Conservation (phyloP, 306 rosid species). For the Cucumis melo region DNA sequence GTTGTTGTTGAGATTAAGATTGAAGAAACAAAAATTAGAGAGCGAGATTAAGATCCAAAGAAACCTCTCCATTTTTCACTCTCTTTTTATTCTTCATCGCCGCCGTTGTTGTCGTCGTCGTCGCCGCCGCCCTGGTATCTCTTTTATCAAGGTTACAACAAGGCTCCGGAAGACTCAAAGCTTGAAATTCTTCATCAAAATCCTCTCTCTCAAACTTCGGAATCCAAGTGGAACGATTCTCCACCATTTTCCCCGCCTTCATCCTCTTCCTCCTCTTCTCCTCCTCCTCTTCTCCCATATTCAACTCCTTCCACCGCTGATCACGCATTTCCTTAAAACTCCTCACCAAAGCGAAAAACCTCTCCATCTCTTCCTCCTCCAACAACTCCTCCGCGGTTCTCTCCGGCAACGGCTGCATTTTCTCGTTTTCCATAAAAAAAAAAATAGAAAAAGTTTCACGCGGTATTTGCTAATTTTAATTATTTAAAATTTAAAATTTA, state of each 20-base stretch:
- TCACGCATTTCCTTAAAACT: neutral
- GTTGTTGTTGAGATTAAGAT: neutral
- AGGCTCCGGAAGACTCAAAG: neutral
- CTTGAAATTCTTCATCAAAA: slow-evolving; percentile 5
- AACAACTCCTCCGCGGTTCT: neutral
- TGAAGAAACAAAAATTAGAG: neutral
- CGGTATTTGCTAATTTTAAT: neutral
- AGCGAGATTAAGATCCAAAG: slow-evolving; percentile 6
- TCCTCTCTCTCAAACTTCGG: slow-evolving; percentile 8
- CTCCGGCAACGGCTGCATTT: neutral
- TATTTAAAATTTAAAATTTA: too few species aligned
- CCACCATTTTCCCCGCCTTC: neutral
- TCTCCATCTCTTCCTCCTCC: slow-evolving; percentile 8
- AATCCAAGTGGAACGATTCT: slow-evolving; percentile 4
- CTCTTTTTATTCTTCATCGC: neutral
- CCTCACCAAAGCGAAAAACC: neutral
- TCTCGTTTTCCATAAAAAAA: neutral
- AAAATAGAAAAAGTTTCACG: neutral
- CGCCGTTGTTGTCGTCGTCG: neutral
- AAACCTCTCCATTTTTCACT: neutral
- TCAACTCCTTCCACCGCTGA: slow-evolving; percentile 1
- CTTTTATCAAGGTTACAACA: neutral
- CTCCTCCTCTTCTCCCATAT: neutral
- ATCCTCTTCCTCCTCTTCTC: neutral
- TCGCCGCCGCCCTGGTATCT: neutral